Base-by-base conservation (phyloP, 495 filamentous ascomycete genomes). In the Xylaria sp. region DNA sequence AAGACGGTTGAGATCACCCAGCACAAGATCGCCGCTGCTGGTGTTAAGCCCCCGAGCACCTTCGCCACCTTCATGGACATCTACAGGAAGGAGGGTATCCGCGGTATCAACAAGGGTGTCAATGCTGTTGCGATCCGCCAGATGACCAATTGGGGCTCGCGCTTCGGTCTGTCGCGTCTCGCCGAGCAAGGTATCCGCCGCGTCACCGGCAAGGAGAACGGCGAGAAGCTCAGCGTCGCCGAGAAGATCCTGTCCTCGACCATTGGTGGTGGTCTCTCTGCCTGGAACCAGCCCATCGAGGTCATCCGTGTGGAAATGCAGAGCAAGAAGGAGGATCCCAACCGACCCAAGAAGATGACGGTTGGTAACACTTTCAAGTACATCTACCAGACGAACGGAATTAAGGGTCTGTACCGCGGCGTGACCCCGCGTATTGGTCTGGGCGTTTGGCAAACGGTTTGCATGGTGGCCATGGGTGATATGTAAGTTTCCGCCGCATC, bases 281-380 rank as follows among this genome's bases (percentile, higher is more conserved):
- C 96, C 71, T 99, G 96, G 96, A 99, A 99, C 83, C 96, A 99
- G 87, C 96, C 96, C 33, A 99, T 99, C 83, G 96, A 99, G 89
- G 96, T 99, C 79, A 97, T 99, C 81, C 93, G 96, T 74, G 96
- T 99, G 70, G 96, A 99, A 88, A 98, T 99, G 97, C 96, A 99
- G 89, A 95, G 92, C 86, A 98, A 97, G 90, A 98, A 92, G 71
- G 93, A 90, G 69, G 96, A 99, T 77, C 95, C 96, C 65, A 98
- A 98, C 84, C 93, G 96, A 33, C 96, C 96, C 66, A 97, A 97
- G 90, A 99, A 99, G 82, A 88, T 99, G 89, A 98, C 94, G 68
- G 97, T 99, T 64, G 93, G 90, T 70, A 97, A 92, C 84, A 91
- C 96, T 58, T 90, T 93, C 83, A 92, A 85, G 80, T 99, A 99